Percentiles rank a stretch among this genome's conserved stretches.
These are phyloP conservation scores for Dianthus caryophyllus DNA, from an alignment of 148 eudicot genomes.

Conservation along the genomic window DNA sequence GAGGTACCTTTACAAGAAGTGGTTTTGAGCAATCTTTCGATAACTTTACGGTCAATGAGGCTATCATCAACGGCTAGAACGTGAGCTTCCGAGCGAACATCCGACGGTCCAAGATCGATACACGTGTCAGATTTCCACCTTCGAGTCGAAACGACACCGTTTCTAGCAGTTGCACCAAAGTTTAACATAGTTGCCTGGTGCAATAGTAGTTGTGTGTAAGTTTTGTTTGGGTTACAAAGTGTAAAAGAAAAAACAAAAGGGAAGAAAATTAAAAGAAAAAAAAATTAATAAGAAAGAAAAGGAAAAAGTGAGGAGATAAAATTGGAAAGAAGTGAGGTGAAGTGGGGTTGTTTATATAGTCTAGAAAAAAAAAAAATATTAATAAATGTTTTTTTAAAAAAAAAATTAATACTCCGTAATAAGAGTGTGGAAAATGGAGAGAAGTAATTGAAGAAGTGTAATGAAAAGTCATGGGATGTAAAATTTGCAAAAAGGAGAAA, in stretches of 20 bases:
- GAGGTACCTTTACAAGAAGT: conserved; percentile 34
- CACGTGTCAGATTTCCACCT: conserved; percentile 27
- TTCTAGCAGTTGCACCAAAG: conserved; percentile 12
- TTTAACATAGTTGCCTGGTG: neutral
- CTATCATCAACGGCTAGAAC: conserved; percentile 43
- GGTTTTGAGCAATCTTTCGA: conserved; percentile 36
- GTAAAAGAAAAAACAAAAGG: neutral
- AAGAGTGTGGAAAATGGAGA: too few relatives aligned
- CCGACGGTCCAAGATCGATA: conserved; percentile 22
- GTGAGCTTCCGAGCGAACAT: conserved; percentile 23
- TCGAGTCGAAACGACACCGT: conserved; percentile 31
- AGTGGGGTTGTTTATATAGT: conserved; percentile 18
- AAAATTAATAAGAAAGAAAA: neutral
- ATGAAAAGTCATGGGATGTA: too few relatives aligned
- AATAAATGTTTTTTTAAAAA: too few relatives aligned
- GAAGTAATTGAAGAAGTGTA: too few relatives aligned
- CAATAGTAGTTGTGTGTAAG: neutral
- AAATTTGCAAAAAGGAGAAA: conserved; percentile 18
- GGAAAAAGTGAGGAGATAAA: neutral
- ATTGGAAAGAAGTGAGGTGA: conserved; percentile 14
- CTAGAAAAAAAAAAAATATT: neutral
- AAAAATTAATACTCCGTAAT: too few relatives aligned
- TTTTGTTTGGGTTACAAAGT: neutral
- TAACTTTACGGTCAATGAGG: conserved; percentile 35
- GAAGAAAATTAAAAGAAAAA: neutral